Evolutionary conservation across 2,329 filamentous ascomycete genomes (phyloP), one percentile per base, ranked within the genome.

Genomic region (Laburnicola sp.): DNA sequence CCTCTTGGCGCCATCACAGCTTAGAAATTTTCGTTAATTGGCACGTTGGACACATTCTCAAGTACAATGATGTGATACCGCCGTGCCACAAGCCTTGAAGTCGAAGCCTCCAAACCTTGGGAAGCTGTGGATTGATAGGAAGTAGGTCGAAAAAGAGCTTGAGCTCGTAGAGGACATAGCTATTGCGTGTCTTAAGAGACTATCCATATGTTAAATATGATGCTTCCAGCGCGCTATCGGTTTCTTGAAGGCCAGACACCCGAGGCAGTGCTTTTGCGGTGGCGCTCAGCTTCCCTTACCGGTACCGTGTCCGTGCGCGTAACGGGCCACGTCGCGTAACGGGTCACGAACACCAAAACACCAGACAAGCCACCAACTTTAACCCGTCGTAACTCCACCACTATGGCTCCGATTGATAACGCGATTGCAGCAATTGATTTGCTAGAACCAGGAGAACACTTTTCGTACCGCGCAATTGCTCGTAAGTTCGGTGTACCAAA

Each of bases 1-100:
- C 39, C 27, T 45, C 38, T 40, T 43, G 42, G 45, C 32, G n/a
- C n/a, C 47, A 9, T 58, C 49, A 53, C 56, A 58, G 6, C 50
- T 27, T 9, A 58, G 31, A 43, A 53, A 58, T 47, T 58, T 50
- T 23, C 34, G 11, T 25, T 41, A n/a, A 38, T 11, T 22, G 56
- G 53, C 3, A 58, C 42, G 27, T 5, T 16, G 6, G 43, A 38
- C 22, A 58, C 46, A 26, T 53, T 44, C 8, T 56, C 40, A 4
- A 56, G 49, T 6, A 53, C n/a, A n/a, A n/a, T n/a, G n/a, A n/a
- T n/a, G n/a, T n/a, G n/a, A n/a, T n/a, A n/a, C n/a, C n/a, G n/a
- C n/a, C n/a, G n/a, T n/a, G n/a, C n/a, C n/a, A n/a, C n/a, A 7
- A 8, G 37, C 51, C 54, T 32, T 37, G 51, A 16, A 54, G 7